Evolutionary conservation across 768 basidiomycete genomes (phyloP), one percentile per base, ranked within the genome.

Genomic region (Psilocybe cubensis): DNA sequence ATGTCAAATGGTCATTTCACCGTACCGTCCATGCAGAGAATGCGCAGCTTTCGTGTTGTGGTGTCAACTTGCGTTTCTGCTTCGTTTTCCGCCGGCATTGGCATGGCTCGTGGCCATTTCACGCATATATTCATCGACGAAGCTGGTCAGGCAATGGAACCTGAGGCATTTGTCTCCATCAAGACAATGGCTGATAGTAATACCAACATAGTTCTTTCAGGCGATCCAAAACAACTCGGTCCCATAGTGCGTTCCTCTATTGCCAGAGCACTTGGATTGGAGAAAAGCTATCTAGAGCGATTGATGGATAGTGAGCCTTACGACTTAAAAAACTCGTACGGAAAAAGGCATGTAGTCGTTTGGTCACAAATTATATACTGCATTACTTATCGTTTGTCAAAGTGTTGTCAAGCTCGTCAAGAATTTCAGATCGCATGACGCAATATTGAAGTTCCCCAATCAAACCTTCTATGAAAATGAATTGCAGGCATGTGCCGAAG

Each of bases 211-310:
- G 68, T 90, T 3, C 73, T 91, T 0, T 82, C 86, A 1, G 88
- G 89, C 0, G 89, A 91, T 63, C 88, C 83, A 0, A 87, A 85
- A 69, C 89, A 90, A 62, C 75, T 90, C 8, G 87, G 89, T 0
- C 89, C 89, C 0, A 83, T 89, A 55, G 81, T 90, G 48, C 77
- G 82, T 1, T 89, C 87, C 0, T 59, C 61, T 2, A 74, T 87
- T 38, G 88, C 87, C 1, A 73, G 79, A 17, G 74, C 76, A 29
- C 72, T 90, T 3, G 86, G 85, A 0, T 68, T 90, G 3, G 82
- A 82, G 57, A 76, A 63, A 20, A 88, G 87, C 58, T 89, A 83
- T 57, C 66, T 90, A 24, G 86, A 88, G 62, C 74, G 89, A 8
- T 64, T 86, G 21, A 85, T 85, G 83, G 64, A 73, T 5, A 66